These are phyloP conservation scores for Exophiala oligosperma DNA, from an alignment of 2,329 filamentous ascomycete genomes.

Conservation along the genomic window DNA sequence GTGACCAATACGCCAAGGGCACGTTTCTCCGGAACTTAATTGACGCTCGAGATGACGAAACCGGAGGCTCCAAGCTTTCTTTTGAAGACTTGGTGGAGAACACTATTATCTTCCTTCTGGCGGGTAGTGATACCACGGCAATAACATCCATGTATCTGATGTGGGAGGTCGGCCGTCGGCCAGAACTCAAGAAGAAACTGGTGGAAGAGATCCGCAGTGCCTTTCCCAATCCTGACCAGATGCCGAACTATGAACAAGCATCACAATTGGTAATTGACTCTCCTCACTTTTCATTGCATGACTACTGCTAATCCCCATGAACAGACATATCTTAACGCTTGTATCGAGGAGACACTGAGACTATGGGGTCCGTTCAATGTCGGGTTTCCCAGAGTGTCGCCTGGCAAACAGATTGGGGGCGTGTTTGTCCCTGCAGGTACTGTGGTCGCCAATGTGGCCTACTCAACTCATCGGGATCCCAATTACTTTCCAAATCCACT, in stretches of 20 bases:
- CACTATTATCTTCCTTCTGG: slow-evolving; percentile 37
- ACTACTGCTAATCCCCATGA: too few species aligned
- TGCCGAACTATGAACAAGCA: slow-evolving; percentile 7
- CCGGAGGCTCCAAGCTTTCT: neutral
- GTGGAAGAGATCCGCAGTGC: slow-evolving; percentile 34
- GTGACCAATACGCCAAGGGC: neutral
- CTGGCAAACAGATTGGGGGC: slow-evolving; percentile 38
- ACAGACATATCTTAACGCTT: neutral
- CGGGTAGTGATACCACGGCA: slow-evolving; percentile 54
- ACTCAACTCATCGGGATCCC: slow-evolving; percentile 42
- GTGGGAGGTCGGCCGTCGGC: slow-evolving; percentile 45
- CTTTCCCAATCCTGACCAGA: slow-evolving; percentile 5
- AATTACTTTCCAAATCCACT: slow-evolving; percentile 44
- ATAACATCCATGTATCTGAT: slow-evolving; percentile 39
- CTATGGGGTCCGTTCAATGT: slow-evolving; percentile 10
- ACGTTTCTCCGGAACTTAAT: slow-evolving; percentile 9
- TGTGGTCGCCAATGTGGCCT: slow-evolving; percentile 38
- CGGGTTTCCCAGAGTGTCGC: slow-evolving; percentile 7
- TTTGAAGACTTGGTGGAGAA: slow-evolving; percentile 7
- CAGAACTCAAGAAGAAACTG: slow-evolving; percentile 39
- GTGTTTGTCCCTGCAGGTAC: slow-evolving; percentile 45
- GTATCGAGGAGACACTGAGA: slow-evolving; percentile 8
- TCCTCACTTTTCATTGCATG: too few species aligned
- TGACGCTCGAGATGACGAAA: neutral
- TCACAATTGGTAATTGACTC: neutral